A percentile compares a stretch with the other conserved stretches of the same genome.
Conservation (phyloP, 495 filamentous ascomycete species). For the Podospora bellae-mahoneyi region DNA sequence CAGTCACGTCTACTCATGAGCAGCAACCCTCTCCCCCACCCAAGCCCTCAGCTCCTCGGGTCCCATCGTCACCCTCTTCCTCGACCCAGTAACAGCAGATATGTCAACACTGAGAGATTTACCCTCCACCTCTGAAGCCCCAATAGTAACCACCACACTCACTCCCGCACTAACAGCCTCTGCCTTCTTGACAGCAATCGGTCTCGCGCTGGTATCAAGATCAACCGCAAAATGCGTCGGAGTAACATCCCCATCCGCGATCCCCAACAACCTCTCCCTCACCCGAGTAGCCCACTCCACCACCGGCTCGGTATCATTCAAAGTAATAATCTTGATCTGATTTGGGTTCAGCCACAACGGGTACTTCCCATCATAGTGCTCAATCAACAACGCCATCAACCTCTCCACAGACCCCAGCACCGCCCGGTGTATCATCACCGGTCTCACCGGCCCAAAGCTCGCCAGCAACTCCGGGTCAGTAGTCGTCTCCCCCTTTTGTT, state of each 20-base stretch:
- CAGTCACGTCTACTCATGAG: slow-evolving; percentile 28
- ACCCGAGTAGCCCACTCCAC: slow-evolving; percentile 54
- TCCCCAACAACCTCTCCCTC: slow-evolving; percentile 43
- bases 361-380: slow-evolving; percentile 77
- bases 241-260: slow-evolving; percentile 35
- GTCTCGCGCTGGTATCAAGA: slow-evolving; percentile 61
- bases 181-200: slow-evolving; percentile 64
- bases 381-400: slow-evolving; percentile 82
- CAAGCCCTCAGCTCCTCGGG: slow-evolving; percentile 33
- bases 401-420: slow-evolving; percentile 84
- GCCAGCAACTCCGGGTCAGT: slow-evolving; percentile 43
- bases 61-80: slow-evolving; percentile 29
- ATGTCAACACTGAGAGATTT: slow-evolving; percentile 37
- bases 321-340: slow-evolving; percentile 73
- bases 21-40: slow-evolving; percentile 34
- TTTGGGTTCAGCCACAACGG: slow-evolving; percentile 90
- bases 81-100: slow-evolving; percentile 17
- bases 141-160: slow-evolving; percentile 70
- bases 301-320: slow-evolving; percentile 62
- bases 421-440: slow-evolving; percentile 85
- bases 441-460: slow-evolving; percentile 56
- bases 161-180: slow-evolving; percentile 72
- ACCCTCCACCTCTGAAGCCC: slow-evolving; percentile 49
- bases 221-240: slow-evolving; percentile 64
- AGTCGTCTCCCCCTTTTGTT: slow-evolving; percentile 52